phyloP scores from a whole-genome alignment of 2,329 filamentous ascomycete species.

The Colletotrichum magnum region DNA sequence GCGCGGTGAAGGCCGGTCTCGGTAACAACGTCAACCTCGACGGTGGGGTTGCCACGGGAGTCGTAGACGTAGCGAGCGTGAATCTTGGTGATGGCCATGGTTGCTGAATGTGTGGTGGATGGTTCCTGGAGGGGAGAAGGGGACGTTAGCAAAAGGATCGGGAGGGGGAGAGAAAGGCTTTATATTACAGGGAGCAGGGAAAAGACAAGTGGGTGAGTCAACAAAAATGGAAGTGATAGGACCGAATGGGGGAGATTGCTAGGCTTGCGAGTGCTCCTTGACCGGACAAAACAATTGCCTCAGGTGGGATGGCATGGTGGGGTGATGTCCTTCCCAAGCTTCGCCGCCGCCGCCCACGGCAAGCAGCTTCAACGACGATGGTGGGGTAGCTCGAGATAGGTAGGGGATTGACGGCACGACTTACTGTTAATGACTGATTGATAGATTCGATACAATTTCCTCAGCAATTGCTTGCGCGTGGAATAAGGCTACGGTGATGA shows the following conservation, averaged over 20 bases:
- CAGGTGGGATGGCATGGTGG: conserved; percentile 41
- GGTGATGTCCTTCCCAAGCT: conserved; percentile 37
- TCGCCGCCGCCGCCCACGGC: conserved; percentile 12
- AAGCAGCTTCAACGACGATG: conserved; percentile 18
- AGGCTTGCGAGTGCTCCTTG: conserved; percentile 40
- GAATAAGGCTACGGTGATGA: conserved; percentile 29
- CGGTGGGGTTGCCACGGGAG: conserved; percentile 97
- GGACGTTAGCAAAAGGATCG: conserved; percentile 19
- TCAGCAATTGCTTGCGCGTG: conserved; percentile 24
- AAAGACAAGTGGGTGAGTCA: conserved; percentile 40
- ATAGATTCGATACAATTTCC: conserved; percentile 13
- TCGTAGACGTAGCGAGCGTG: conserved; percentile 97
- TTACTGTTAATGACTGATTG: conserved; percentile 24
- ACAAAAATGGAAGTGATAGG: conserved; percentile 38
- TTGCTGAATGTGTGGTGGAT: conserved; percentile 53
- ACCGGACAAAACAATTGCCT: conserved; percentile 40
- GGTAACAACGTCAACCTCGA: conserved; percentile 94
- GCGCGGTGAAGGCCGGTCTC: conserved; percentile 94
- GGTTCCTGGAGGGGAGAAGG: conserved; percentile 23
- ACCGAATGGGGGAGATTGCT: conserved; percentile 40
- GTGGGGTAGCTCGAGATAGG: background rate
- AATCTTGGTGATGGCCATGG: conserved; percentile 91
- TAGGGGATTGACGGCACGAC: background rate
- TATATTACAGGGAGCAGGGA: conserved; percentile 34
- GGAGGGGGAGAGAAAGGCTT: conserved; percentile 34